phyloP scores from a whole-genome alignment of 108 stramenopile species.

The Cyclotella distinguenda region DNA sequence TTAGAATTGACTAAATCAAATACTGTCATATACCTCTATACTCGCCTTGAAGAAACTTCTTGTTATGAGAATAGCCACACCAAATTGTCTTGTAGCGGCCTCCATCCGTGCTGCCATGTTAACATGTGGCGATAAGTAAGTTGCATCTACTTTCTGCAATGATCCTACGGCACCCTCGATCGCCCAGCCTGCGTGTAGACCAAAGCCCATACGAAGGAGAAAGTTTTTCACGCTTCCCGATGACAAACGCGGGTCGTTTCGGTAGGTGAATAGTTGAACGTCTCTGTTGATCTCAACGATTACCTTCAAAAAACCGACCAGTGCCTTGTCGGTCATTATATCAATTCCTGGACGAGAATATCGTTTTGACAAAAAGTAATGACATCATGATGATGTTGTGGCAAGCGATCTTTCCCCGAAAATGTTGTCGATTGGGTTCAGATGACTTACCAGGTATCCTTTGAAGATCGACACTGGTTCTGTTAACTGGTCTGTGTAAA shows the following conservation, averaged over 20 bases:
- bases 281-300: slow-evolving; percentile 82
- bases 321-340: slow-evolving; percentile 75
- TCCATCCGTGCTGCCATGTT: slow-evolving; percentile 96
- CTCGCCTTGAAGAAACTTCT: slow-evolving; percentile 44
- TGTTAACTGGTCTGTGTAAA: neutral
- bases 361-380: slow-evolving; percentile 36
- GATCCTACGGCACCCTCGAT: slow-evolving; percentile 94
- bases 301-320: slow-evolving; percentile 80
- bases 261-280: slow-evolving; percentile 62
- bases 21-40: neutral
- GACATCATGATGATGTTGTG: too few species aligned
- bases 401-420: too few species aligned
- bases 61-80: slow-evolving; percentile 68
- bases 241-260: slow-evolving; percentile 49
- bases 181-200: slow-evolving; percentile 96
- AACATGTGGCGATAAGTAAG: slow-evolving; percentile 94
- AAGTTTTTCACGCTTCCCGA: slow-evolving; percentile 36
- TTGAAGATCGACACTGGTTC: slow-evolving; percentile 31
- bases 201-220: slow-evolving; percentile 71
- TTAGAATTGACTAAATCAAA: neutral
- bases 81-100: slow-evolving; percentile 87
- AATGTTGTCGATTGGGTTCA: too few species aligned
- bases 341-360: slow-evolving; percentile 62
- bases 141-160: slow-evolving; percentile 92
- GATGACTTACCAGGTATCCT: slow-evolving; percentile 47